Base-by-base conservation (phyloP, 192 early-diverging fungal species). In the Chytriomyces confervae region DNA sequence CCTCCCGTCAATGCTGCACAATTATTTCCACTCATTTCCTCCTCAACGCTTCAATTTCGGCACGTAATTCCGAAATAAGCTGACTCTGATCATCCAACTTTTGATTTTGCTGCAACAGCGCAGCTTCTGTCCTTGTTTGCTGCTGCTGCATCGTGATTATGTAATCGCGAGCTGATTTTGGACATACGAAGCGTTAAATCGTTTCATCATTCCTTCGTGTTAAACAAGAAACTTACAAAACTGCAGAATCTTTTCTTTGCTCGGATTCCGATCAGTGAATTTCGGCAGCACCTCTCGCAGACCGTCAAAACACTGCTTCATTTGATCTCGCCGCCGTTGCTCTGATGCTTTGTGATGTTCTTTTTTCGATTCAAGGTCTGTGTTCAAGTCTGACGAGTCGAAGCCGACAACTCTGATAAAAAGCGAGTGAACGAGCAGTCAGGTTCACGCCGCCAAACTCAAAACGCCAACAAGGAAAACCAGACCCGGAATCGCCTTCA, bases 261-360 rank as follows among this genome's bases (percentile, higher is more conserved):
- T 94, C 43, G 94, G 92, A 66, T 93, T 88, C 85, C 95, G 95
- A 29, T 94, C 91, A 48, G 89, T 80, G 11, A 94, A 88, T 16
- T 90, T 86, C 9, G 94, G 93, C 49, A 97, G 78, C 45, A 93
- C 83, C 0, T 77, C 66, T 57, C 89, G 84, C 8, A 99, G 82
- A 8, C 91, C 85, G 49, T 98, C 94, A 79, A 99, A 99, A 64
- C 92, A 94, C 57, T 91, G 81, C 71, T 97, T 97, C 5, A 99
- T 89, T 44, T 93, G 93, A 77, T 99, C 97, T 7, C 97, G 88
- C 10, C 97, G 92, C 80, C 94, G 95, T 81, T 99, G 97, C 81
- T 99, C 97, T 4, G 96, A 96, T 57, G 95, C 92, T 82, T 98
- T 97, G 84, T 99, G 97, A 16, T 91, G 92, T 11, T 92, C 94